Base-by-base conservation (phyloP, 106 monocot species). In the Allium cepa region DNA sequence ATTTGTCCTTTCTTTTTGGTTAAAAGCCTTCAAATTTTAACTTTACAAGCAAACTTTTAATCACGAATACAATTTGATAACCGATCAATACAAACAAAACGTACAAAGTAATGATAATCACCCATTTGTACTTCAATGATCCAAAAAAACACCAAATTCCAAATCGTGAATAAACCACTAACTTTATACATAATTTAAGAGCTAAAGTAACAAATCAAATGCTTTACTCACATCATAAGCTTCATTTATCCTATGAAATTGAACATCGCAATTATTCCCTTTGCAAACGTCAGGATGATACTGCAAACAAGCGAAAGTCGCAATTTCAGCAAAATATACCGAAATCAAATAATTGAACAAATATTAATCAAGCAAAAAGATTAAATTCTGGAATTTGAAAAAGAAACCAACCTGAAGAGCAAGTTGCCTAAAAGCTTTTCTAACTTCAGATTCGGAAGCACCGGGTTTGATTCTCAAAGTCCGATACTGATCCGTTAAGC, bases 221-320 rank as follows among this genome's bases (percentile, higher is more conserved):
- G 36, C 36, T 22, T 27, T 68, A 64, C 84, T 82, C 59, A 91
- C 94, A 80, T 95, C 85, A 60, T 96, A 96, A 17, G 95, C 95
- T 77, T 91, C 81, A 67, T 91, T 88, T 64, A 96, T 96, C 60
- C 65, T 65, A 69, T 85, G 80, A 74, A 96, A 96, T 26, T 91
- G 81, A 45, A 84, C 81, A 4, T 74, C 75, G 57, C 88, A 83
- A 46, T 91, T 82, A 72, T 76, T 83, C 61, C 86, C 91, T 69
- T 96, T 96, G 72, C 91, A 91, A 11, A 96, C 91, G 72, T 96
- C 95, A 12, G 88, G 95, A 78, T 96, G 95, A 73, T 88, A 91
- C 94, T 95, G 90, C 66, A 72, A 60, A 70, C 53, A 68, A 59
- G 56, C 11, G 17, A 9, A 49, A 50, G 66, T 46, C 4, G 36